Conservation (phyloP, 176 grass and related monocot species). For the Neostapfia colusana region DNA sequence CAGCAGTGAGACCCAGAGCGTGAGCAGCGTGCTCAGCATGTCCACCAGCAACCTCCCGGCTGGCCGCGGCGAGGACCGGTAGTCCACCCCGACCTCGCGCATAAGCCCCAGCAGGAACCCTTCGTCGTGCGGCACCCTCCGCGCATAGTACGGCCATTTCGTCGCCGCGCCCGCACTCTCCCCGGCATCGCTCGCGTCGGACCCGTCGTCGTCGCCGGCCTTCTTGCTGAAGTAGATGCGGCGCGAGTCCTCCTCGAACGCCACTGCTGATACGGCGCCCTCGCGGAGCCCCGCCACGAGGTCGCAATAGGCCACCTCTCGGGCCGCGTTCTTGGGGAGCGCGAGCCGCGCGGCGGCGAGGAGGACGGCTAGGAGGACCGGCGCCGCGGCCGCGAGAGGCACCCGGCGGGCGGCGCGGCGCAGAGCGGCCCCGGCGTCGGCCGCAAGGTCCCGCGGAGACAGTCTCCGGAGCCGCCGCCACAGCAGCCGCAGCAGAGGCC, state of each 20-base stretch:
- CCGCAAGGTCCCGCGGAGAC: conserved; percentile 40
- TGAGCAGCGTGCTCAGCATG: conserved; percentile 67
- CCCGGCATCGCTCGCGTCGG: conserved; percentile 19
- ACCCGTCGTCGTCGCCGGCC: conserved; percentile 9
- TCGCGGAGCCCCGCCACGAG: conserved; percentile 60
- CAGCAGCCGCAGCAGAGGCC: background rate
- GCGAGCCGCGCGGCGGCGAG: conserved; percentile 51
- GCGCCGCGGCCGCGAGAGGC: conserved; percentile 34
- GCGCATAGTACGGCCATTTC: conserved; percentile 65
- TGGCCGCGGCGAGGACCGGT: conserved; percentile 66
- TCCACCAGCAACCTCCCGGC: conserved; percentile 57
- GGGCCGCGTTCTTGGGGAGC: conserved; percentile 50
- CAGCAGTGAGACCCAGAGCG: conserved; percentile 76
- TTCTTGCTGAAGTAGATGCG: conserved; percentile 74
- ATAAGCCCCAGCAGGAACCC: conserved; percentile 80
- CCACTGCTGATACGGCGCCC: conserved; percentile 47
- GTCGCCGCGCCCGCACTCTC: background rate
- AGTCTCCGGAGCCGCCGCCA: conserved; percentile 45
- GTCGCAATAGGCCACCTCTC: conserved; percentile 77
- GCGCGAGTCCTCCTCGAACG: conserved; percentile 86
- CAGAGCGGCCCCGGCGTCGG: conserved; percentile 32
- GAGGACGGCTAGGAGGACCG: conserved; percentile 46
- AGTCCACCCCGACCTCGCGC: conserved; percentile 66
- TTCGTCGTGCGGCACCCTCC: conserved; percentile 82
- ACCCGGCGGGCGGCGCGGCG: conserved; percentile 41